phyloP scores from a whole-genome alignment of 2,329 filamentous ascomycete species.

The Colletotrichum orbiculare region DNA sequence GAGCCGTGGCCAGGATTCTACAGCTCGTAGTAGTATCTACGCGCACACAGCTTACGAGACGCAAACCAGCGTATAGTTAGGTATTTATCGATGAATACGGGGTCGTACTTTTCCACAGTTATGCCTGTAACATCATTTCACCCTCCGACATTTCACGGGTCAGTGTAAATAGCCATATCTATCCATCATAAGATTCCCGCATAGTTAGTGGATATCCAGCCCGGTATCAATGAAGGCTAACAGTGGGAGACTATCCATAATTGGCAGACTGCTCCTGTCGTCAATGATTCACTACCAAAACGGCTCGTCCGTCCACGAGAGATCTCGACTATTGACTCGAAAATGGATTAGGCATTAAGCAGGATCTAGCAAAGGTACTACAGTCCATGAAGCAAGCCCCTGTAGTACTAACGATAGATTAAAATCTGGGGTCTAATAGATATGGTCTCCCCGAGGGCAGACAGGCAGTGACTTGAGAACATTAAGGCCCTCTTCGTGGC shows the following conservation, averaged over 20 bases:
- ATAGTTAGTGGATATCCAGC: conserved; percentile 46
- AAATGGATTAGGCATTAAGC: too few species aligned
- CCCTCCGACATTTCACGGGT: conserved; percentile 47
- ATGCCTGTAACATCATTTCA: conserved; percentile 44
- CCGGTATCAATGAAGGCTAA: conserved; percentile 51
- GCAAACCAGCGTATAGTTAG: conserved; percentile 47
- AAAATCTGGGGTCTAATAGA: conserved; percentile 51
- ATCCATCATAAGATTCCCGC: conserved; percentile 50
- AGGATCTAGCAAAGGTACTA: too few species aligned
- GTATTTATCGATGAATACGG: conserved; percentile 48
- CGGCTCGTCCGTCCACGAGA: too few species aligned
- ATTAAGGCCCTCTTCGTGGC: conserved; percentile 51
- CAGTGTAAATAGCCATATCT: conserved; percentile 51
- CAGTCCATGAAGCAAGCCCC: too few species aligned
- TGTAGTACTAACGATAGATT: too few species aligned
- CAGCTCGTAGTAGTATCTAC: conserved; percentile 53
- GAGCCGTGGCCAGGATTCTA: conserved; percentile 51
- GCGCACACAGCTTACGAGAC: conserved; percentile 46
- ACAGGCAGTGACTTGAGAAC: conserved; percentile 59
- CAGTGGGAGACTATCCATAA: conserved; percentile 37
- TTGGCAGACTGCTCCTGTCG: background rate
- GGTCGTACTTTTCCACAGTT: conserved; percentile 43
- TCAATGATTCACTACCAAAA: background rate
- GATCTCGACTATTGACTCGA: too few species aligned
- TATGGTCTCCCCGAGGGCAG: conserved; percentile 53